Percentiles rank a stretch among this genome's conserved stretches.
These are phyloP conservation scores for Acanthamoeba healyi DNA, from an alignment of 208 protist genomes.

Conservation along the genomic window DNA sequence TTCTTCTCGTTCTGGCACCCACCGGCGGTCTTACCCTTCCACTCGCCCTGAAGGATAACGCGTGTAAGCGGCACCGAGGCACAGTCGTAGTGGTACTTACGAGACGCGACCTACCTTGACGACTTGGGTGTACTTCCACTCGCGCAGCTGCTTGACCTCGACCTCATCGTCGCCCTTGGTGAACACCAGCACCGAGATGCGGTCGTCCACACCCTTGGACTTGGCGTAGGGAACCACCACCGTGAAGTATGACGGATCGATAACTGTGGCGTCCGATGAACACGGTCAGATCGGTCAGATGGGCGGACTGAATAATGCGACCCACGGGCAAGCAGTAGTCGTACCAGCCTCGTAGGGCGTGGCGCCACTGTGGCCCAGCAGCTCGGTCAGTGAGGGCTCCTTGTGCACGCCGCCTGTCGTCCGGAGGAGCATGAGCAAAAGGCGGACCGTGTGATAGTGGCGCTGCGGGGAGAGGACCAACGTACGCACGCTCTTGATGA, in stretches of 20 bases:
- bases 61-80: neutral
- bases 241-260: conserved; percentile 14
- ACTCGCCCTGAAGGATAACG: neutral
- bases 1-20: conserved; percentile 71
- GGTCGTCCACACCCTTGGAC: conserved; percentile 6
- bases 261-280: no score
- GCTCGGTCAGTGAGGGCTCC: conserved; percentile 47
- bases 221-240: conserved; percentile 61
- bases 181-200: conserved; percentile 64
- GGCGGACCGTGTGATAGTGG: neutral
- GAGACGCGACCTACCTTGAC: neutral
- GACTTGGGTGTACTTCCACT: conserved; percentile 30
- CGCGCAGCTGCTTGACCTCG: conserved; percentile 16
- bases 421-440: no score
- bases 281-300: no score
- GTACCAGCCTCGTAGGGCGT: conserved; percentile 49
- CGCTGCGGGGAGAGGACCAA: no score
- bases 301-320: no score
- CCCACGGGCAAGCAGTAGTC: no score
- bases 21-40: conserved; percentile 58
- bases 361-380: conserved; percentile 5
- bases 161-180: conserved; percentile 45
- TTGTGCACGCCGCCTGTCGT: conserved; percentile 2
- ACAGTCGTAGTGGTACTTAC: no score
- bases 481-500: conserved; percentile 69